Evolutionary conservation across 2,329 filamentous ascomycete species (phyloP).

Genomic region (Ophiognomonia clavigignenti-juglandacearum): DNA sequence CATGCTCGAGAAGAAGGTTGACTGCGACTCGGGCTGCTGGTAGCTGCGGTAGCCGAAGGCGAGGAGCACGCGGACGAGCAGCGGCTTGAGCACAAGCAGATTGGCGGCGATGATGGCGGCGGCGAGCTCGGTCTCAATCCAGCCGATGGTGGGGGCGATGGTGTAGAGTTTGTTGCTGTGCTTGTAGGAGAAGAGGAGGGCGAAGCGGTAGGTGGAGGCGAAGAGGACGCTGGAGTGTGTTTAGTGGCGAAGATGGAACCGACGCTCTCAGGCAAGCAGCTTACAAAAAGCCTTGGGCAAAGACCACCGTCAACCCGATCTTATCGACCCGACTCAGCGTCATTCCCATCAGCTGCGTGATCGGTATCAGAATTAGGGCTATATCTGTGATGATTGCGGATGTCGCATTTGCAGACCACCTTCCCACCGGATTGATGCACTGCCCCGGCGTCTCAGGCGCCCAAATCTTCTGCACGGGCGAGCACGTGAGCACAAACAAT

Average conservation of each 20-base stretch:
- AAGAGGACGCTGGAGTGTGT: constrained; percentile 36
- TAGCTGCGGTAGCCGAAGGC: constrained; percentile 34
- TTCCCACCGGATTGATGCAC: constrained; percentile 45
- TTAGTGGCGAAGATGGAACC: not conserved
- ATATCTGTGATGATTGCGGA: constrained; percentile 43
- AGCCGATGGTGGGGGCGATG: constrained; percentile 39
- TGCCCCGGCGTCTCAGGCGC: constrained; percentile 36
- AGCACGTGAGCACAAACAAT: constrained; percentile 48
- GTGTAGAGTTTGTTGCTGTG: constrained; percentile 38
- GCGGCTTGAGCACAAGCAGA: constrained; percentile 46
- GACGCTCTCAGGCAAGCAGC: constrained; percentile 10
- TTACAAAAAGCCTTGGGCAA: constrained; percentile 39
- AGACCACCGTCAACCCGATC: constrained; percentile 38
- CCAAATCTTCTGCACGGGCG: constrained; percentile 45
- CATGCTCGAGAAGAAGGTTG: constrained; percentile 24
- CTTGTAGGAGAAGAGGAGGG: constrained; percentile 39
- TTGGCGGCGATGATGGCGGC: constrained; percentile 49
- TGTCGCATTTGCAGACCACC: constrained; percentile 45
- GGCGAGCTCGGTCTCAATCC: constrained; percentile 44
- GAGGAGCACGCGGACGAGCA: constrained; percentile 33
- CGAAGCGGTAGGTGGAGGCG: constrained; percentile 42
- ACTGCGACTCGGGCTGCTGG: constrained; percentile 17
- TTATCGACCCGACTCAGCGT: constrained; percentile 36
- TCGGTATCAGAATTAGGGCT: constrained; percentile 38
- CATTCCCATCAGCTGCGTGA: constrained; percentile 41